Base-by-base conservation (phyloP, 2,329 filamentous ascomycete species). In the Plenodomus tracheiphilus region DNA sequence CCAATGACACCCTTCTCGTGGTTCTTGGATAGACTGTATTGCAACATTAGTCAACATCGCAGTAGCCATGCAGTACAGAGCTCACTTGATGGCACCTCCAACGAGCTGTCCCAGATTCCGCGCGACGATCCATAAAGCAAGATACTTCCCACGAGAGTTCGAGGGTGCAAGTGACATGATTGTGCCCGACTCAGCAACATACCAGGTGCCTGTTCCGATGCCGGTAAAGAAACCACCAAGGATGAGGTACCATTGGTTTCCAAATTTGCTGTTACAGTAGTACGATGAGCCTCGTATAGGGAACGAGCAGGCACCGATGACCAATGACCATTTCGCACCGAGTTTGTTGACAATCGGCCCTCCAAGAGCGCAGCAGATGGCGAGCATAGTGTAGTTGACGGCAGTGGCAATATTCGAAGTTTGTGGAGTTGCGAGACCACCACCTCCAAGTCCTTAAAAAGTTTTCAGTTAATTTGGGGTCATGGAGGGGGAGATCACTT, bases 81-180 rank as follows among this genome's bases (percentile, higher is more conserved):
- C 58, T 59, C 36, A 64, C 56, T 66, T 66, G 54, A 78, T 78
- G 10, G 74, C 75, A 38, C 76, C 76, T 21, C 76, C 76, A 18
- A 79, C 75, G 2, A 79, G 58, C 44, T 79, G 76, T 10, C 76
- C 76, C 0, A 79, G 63, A 35, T 79, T 79, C 11, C 76, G 70
- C 16, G 76, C 71, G 20, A 78, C 75, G 39, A 78, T 78, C 76
- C 76, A 79, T 16, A 78, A 51, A 7, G 76, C 76, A 6, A 79
- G 41, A 39, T 79, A 79, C 51, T 78, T 78, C 5, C 77, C 77
- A 44, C 77, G 75, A 16, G 76, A 71, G 18, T 74, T 69, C 0
- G 75, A 70, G 3, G 77, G 77, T 0, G 77, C 75, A 17, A 79
- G 69, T 0, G 76, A 77, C 74, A 79, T 77, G 55, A 79, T 79